Evolutionary conservation across 1,284 basidiomycete species (phyloP).

Genomic region (Jaminaea rosea): DNA sequence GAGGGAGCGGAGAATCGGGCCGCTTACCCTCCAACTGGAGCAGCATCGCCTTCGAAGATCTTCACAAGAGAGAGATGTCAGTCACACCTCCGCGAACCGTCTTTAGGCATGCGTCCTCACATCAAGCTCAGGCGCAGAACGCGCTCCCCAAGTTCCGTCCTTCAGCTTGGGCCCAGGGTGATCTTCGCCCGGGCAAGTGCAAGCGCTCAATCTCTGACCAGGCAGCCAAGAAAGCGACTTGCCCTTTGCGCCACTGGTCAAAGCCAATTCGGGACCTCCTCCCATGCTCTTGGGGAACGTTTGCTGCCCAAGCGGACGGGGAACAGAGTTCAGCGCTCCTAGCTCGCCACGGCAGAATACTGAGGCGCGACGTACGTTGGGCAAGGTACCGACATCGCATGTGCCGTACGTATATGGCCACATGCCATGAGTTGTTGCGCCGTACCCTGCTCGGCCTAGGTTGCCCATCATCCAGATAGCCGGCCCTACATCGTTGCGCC

Average conservation of each 20-base stretch:
- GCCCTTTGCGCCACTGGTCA: conserved; percentile 30
- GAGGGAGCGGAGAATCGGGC: no score
- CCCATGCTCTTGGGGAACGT: conserved; percentile 23
- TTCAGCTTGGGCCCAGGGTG: conserved; percentile 36
- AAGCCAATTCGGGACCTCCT: conserved; percentile 35
- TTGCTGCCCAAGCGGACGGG: conserved; percentile 23
- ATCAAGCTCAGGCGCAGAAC: conserved; percentile 78
- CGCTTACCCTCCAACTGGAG: conserved; percentile 39
- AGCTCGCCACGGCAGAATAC: not conserved
- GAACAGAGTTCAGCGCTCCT: not conserved
- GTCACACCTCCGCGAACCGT: no score
- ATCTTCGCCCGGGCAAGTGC: conserved; percentile 32
- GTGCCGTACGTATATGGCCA: conserved; percentile 49
- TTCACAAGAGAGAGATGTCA: no score
- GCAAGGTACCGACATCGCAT: conserved; percentile 38
- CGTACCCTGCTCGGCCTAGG: conserved; percentile 70
- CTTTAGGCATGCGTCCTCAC: no score
- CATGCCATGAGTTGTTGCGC: conserved; percentile 57
- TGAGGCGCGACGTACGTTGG: not conserved
- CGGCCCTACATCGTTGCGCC: no score
- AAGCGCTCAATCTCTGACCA: conserved; percentile 36
- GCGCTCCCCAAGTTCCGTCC: conserved; percentile 43
- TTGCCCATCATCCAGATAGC: conserved; percentile 44
- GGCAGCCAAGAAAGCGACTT: conserved; percentile 21
- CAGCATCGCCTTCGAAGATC: conserved; percentile 59